Evolutionary conservation across 1,284 basidiomycete genomes (phyloP).

Genomic region (Tremellales sp.): DNA sequence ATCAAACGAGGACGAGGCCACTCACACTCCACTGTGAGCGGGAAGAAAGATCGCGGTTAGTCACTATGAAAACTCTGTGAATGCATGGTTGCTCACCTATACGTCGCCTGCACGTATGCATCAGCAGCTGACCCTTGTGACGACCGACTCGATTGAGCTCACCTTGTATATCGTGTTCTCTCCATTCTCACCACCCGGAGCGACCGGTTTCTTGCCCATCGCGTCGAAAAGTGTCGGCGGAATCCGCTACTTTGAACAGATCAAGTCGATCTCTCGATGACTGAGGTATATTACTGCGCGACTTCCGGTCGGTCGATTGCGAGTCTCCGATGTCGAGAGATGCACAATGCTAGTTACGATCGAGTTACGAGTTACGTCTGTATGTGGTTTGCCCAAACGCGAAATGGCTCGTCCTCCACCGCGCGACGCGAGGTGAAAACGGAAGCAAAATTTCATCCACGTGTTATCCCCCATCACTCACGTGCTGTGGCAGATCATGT

Average conservation of each 20-base stretch:
- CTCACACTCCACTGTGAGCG: conserved; percentile 47
- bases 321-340: too few species aligned
- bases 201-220: conserved; percentile 33
- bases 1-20: conserved; percentile 6
- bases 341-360: too few species aligned
- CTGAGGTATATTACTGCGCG: too few species aligned
- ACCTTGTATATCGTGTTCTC: conserved; percentile 39
- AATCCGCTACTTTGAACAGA: neutral
- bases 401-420: too few species aligned
- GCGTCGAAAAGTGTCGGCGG: conserved; percentile 1
- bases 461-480: too few species aligned
- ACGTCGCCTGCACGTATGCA: conserved; percentile 23
- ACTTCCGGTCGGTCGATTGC: neutral
- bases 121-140: neutral
- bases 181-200: conserved; percentile 26
- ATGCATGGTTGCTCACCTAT: conserved; percentile 19
- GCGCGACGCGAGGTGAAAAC: too few species aligned
- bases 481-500: too few species aligned
- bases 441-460: too few species aligned
- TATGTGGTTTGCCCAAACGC: too few species aligned
- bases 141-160: conserved; percentile 1
- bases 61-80: neutral
- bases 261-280: conserved; percentile 16
- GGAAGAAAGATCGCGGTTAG: conserved; percentile 8
- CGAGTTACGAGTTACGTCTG: too few species aligned